Base-by-base conservation (phyloP, 176 grass and related monocot species). In the Hordeum marinum region DNA sequence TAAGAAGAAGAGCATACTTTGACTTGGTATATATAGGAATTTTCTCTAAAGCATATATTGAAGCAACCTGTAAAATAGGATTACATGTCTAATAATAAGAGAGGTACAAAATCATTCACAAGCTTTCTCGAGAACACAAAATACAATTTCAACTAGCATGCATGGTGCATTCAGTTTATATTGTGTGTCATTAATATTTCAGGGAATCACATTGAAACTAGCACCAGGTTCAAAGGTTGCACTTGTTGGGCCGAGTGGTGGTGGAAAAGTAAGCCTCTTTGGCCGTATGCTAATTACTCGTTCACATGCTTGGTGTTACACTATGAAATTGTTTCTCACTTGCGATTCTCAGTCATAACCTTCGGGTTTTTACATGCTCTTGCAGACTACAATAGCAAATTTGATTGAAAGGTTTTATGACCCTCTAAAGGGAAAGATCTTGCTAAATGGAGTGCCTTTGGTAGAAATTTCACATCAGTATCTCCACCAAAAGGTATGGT, bases 351-450 rank as follows among this genome's bases (percentile, higher is more conserved):
- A 40, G 8, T 75, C 80, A 11, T 67, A 80, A 71, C 75, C 75
- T 31, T 61, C 18, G n/a, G 18, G 4, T 82, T 76, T 81, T 79
- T 82, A 21, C 68, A 74, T 87, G 37, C 61, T 85, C 17, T 8
- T 94, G 77, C 91, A 98, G 96, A 98, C 93, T 8, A 98, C 96
- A 6, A 95, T 98, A 92, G 96, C 96, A 80, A 98, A 98, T 95
- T 87, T 98, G 85, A 98, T 98, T 68, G 93, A 95, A 87, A 80
- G 96, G 50, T 98, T 98, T 83, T 98, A 98, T 89, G 96, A 98
- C 81, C 96, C 96, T 83, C 87, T 95, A 11, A 95, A 94, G 52
- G 96, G 96, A 66, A 95, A 50, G 79, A 95, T 98, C 71, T 84
- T 95, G 72, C 86, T 95, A 84, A 94, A 95, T 45, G 93, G 84